Percentiles rank a stretch among this genome's conserved stretches.
Conservation (phyloP, 495 filamentous ascomycete species). For the Neurospora sp. region DNA sequence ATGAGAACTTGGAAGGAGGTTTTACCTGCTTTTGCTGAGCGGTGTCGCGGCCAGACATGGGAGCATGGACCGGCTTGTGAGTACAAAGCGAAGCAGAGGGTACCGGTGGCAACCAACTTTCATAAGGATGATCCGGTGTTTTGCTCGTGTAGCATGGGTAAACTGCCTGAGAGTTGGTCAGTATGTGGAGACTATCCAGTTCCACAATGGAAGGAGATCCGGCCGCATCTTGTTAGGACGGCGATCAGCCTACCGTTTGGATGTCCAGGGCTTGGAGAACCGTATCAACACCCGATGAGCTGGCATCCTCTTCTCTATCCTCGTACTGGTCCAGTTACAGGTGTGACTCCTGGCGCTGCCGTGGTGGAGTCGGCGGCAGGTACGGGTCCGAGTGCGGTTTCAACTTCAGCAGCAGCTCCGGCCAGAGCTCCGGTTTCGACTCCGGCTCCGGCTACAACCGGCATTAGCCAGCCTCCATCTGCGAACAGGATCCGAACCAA, state of each 20-base stretch:
- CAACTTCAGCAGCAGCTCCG: background rate
- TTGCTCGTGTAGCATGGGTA: background rate
- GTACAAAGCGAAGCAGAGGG: background rate
- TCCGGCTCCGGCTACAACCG: background rate
- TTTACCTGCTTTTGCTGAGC: background rate
- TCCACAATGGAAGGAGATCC: background rate
- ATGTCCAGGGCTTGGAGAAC: background rate
- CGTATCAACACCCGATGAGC: background rate
- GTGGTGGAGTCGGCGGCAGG: background rate
- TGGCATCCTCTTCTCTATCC: background rate
- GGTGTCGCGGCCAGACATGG: background rate
- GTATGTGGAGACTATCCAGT: background rate
- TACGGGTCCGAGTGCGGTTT: background rate
- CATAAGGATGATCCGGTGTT: background rate
- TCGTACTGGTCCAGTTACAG: background rate
- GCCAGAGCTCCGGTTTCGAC: background rate
- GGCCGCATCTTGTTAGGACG: background rate
- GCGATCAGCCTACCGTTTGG: background rate
- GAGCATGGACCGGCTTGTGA: background rate
- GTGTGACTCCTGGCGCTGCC: background rate
- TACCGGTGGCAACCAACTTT: background rate
- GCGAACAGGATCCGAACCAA: background rate
- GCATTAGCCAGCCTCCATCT: background rate
- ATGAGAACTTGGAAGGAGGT: background rate
- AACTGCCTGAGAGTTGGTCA: background rate